phyloP scores from a whole-genome alignment of 805 yeast genomes.

The Maudiozyma serrabonitensis region DNA sequence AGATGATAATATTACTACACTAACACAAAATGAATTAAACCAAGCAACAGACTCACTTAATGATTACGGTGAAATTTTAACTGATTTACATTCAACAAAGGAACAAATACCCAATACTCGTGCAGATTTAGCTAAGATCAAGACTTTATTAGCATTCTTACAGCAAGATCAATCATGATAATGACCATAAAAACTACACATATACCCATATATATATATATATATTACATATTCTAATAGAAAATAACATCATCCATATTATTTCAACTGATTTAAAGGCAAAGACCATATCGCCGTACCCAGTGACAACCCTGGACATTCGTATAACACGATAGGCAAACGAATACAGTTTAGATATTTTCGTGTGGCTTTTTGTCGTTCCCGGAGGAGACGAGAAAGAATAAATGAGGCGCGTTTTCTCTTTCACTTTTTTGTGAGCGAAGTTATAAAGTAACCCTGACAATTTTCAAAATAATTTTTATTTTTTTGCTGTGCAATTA shows the following conservation, averaged over 20 bases:
- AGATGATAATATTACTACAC: background rate
- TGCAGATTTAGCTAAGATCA: conserved; percentile 21
- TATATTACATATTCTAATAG: background rate
- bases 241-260: background rate
- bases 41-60: background rate
- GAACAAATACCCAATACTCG: conserved; percentile 21
- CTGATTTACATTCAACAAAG: conserved; percentile 5
- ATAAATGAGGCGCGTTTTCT: background rate
- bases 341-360: background rate
- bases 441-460: too few relatives aligned
- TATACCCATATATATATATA: background rate
- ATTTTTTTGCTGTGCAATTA: too few relatives aligned
- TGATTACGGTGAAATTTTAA: background rate
- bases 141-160: conserved; percentile 19
- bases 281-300: too few relatives aligned
- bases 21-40: background rate
- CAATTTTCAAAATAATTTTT: too few relatives aligned
- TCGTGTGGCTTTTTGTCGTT: background rate
- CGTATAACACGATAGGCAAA: background rate
- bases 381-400: background rate
- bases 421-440: too few relatives aligned
- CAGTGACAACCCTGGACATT: background rate
- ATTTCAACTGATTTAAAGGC: too few relatives aligned
- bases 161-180: conserved; percentile 5
- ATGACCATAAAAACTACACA: background rate